A percentile compares a stretch with the other conserved stretches of the same genome.
These are phyloP conservation scores for Globomyces pollinis-pini DNA, from an alignment of 192 early-diverging fungal species.

Conservation along the genomic window DNA sequence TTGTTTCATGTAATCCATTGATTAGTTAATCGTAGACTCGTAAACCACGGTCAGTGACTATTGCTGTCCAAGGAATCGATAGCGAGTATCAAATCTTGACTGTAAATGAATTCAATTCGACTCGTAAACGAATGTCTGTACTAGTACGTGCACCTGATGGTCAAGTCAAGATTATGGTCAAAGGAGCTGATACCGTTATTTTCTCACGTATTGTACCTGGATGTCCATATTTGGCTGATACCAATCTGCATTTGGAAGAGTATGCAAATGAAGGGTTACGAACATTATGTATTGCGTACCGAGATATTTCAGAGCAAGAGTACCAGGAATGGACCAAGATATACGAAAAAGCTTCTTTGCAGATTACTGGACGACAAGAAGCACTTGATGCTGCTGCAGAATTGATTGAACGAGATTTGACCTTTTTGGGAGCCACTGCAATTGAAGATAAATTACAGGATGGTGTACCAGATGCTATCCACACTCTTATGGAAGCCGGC, in stretches of 20 bases:
- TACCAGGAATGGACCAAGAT: constrained; percentile 72
- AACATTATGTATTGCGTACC: constrained; percentile 91
- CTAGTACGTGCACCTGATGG: constrained; percentile 83
- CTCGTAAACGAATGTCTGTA: constrained; percentile 93
- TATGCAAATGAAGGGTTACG: constrained; percentile 94
- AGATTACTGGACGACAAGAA: constrained; percentile 74
- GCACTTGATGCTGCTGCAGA: constrained; percentile 91
- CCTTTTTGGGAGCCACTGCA: constrained; percentile 90
- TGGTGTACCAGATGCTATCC: constrained; percentile 94
- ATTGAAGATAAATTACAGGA: constrained; percentile 99
- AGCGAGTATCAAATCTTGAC: constrained; percentile 84
- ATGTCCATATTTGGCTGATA: constrained; percentile 31
- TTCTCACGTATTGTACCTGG: constrained; percentile 69
- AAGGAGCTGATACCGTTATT: constrained; percentile 97
- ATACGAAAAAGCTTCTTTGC: constrained; percentile 74
- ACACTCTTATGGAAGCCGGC: constrained; percentile 87
- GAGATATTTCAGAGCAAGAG: constrained; percentile 81
- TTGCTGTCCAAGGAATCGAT: constrained; percentile 34
- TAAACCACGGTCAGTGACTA: constrained; percentile 42
- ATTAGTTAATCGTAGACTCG: too few species aligned
- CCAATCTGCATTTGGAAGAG: constrained; percentile 51
- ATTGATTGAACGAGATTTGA: constrained; percentile 87
- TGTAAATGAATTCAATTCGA: constrained; percentile 97
- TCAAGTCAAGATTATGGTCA: constrained; percentile 76
- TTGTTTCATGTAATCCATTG: too few species aligned